These are phyloP conservation scores for Zygosaccharomyces pseudorouxii DNA, from an alignment of 805 yeast species.

Conservation along the genomic window DNA sequence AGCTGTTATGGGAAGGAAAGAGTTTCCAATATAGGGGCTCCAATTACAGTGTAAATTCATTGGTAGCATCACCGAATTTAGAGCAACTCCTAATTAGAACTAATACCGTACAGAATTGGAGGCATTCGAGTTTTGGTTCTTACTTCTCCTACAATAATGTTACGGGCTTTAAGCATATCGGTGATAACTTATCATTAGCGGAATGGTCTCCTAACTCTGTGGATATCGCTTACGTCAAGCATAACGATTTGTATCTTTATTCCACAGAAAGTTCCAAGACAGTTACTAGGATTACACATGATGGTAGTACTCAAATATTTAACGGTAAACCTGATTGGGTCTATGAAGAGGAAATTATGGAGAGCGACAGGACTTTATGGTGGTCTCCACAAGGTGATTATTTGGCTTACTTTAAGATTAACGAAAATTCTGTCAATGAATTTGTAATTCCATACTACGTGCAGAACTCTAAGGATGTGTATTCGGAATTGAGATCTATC, in stretches of 20 bases:
- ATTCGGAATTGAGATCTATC: slow-evolving; percentile 56
- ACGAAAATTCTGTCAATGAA: slow-evolving; percentile 70
- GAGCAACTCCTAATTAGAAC: slow-evolving; percentile 55
- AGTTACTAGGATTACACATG: slow-evolving; percentile 52
- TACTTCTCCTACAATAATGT: slow-evolving; percentile 41
- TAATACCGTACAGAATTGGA: slow-evolving; percentile 55
- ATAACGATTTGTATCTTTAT: slow-evolving; percentile 64
- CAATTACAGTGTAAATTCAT: slow-evolving; percentile 45
- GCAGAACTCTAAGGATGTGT: slow-evolving; percentile 47
- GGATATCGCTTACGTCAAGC: slow-evolving; percentile 58
- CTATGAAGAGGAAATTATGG: slow-evolving; percentile 80
- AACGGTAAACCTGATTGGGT: slow-evolving; percentile 91
- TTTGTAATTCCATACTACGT: slow-evolving; percentile 73
- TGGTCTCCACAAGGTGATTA: slow-evolving; percentile 77
- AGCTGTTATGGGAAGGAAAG: slow-evolving; percentile 48
- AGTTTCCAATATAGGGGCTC: slow-evolving; percentile 39
- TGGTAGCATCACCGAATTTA: slow-evolving; percentile 66
- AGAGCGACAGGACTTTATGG: slow-evolving; percentile 69
- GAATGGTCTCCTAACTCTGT: slow-evolving; percentile 72
- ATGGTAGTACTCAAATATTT: slow-evolving; percentile 67
- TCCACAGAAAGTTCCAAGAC: slow-evolving; percentile 32
- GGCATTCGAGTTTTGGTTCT: slow-evolving; percentile 45
- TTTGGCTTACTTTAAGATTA: slow-evolving; percentile 59
- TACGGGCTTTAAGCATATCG: slow-evolving; percentile 26
- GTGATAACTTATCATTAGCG: slow-evolving; percentile 43